Conservation (phyloP, 2,329 filamentous ascomycete genomes). For the Teratosphaeria viscida region DNA sequence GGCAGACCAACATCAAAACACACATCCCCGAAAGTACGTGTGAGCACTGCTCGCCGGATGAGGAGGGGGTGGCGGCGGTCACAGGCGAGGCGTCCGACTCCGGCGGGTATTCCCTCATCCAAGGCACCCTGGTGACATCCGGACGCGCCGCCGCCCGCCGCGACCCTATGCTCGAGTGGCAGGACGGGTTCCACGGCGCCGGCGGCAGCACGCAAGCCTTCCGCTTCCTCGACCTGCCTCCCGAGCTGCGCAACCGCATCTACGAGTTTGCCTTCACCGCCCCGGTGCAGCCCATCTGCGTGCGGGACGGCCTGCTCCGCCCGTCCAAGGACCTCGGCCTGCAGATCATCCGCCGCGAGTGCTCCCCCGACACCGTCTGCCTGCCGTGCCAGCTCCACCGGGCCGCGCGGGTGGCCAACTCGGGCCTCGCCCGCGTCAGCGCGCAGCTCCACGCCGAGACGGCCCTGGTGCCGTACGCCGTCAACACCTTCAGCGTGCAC, state of each 20-base stretch:
- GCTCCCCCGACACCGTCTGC: not conserved
- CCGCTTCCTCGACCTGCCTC: slow-evolving; percentile 7
- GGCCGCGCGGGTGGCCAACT: not conserved
- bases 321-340: not conserved
- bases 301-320: not conserved
- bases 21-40: not conserved
- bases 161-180: too few species aligned
- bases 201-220: not conserved
- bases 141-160: not conserved
- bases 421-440: not conserved
- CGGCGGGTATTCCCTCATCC: not conserved
- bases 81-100: not conserved
- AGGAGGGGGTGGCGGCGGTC: not conserved
- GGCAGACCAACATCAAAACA: not conserved
- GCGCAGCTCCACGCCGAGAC: not conserved
- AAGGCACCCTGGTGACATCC: not conserved
- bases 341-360: not conserved
- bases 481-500: slow-evolving; percentile 2
- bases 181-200: too few species aligned
- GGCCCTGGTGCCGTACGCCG: not conserved
- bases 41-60: not conserved
- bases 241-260: slow-evolving; percentile 8
- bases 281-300: not conserved
- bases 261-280: slow-evolving; percentile 1
- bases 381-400: not conserved